Evolutionary conservation across 768 basidiomycete species (phyloP), one percentile per base, ranked within the genome.

Genomic region (Suillus sp.): DNA sequence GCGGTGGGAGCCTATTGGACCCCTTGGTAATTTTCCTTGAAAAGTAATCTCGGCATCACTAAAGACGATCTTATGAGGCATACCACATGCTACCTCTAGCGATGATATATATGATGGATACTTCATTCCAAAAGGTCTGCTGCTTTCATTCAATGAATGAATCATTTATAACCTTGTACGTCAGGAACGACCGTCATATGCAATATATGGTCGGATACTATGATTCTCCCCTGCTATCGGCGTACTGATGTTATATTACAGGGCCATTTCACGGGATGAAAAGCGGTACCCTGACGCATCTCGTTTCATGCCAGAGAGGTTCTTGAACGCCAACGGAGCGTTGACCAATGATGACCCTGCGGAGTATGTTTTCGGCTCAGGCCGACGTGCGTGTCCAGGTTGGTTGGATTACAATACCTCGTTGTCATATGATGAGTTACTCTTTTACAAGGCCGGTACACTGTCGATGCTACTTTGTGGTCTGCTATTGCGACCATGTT

Each of bases 81-180:
- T 62, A 4, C 10, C 59, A 4, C 61, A 62, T 62, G 61, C 61
- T 27, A 45, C n/a, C 4, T 16, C 27, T 16, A 30, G 43, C 2
- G 79, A 81, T 54, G 81, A 82, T 62, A 64, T 69, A 11, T 82
- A 80, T 55, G 68, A 78, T 1, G 79, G 77, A 1, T 74, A 71
- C 54, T 68, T 64, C 58, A 69, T 75, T 14, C 72, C 74, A 20
- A 68, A 68, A 57, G 74, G 74, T 60, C 63, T 30, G n/a, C 3
- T 27, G 16, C 38, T 38, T 25, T 56, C 10, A 2, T 56, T 2
- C 4, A 37, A 4, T 18, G 22, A 56, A 6, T 0, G 4, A 27
- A 38, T 27, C 0, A 38, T 11, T 37, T 25, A 2, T 10, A 25
- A 38, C 25, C 18, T 38, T 4, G 4, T 18, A 38, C 22, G 9